These are phyloP conservation scores for Vaccinium macrocarpon DNA, from an alignment of 148 eudicot species.

Conservation along the genomic window DNA sequence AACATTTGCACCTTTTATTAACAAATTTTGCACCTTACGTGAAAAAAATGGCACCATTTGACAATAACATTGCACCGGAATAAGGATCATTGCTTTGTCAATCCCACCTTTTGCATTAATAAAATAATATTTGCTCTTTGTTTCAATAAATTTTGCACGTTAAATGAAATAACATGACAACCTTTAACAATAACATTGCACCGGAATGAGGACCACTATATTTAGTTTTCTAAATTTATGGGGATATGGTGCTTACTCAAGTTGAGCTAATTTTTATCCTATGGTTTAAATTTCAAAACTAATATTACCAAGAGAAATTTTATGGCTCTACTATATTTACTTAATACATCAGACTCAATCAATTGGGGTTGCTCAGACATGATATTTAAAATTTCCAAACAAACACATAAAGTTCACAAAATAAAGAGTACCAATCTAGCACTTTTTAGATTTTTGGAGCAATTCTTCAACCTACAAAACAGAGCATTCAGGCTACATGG, in stretches of 20 bases:
- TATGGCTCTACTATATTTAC: background rate
- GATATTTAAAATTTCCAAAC: background rate
- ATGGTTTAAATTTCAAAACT: background rate
- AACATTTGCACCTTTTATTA: too few species aligned
- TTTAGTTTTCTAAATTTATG: background rate
- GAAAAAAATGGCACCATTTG: too few species aligned
- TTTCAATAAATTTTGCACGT: too few species aligned
- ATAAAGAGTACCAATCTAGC: constrained; percentile 60
- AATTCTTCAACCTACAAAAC: constrained; percentile 62
- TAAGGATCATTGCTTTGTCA: too few species aligned
- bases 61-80: too few species aligned
- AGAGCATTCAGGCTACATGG: background rate
- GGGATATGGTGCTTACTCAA: background rate
- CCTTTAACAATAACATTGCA: too few species aligned
- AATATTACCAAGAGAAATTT: background rate
- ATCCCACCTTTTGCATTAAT: too few species aligned
- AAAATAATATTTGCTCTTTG: too few species aligned
- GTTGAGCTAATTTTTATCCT: background rate
- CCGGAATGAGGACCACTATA: too few species aligned
- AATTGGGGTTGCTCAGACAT: background rate
- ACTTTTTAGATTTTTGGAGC: constrained; percentile 85
- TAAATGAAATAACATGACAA: too few species aligned
- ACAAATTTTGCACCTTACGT: too few species aligned
- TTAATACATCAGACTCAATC: background rate
- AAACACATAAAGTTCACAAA: background rate